Percentiles rank a stretch among this genome's conserved stretches.
Conservation (phyloP, 192 early-diverging fungal genomes). For the Lobosporangium transversale region DNA sequence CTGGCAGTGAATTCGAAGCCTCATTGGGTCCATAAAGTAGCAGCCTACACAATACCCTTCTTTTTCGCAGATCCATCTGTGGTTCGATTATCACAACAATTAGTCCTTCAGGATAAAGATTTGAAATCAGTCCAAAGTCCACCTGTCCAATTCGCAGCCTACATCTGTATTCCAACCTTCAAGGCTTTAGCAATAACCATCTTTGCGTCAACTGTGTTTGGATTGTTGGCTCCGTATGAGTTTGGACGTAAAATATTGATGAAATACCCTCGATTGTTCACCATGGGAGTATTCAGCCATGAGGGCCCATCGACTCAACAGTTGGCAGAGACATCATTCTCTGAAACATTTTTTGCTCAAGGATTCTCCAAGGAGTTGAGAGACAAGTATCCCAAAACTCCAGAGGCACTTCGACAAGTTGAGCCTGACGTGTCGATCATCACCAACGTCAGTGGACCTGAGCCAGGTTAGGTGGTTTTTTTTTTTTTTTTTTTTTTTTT, state of each 20-base stretch:
- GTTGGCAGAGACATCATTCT: conserved; percentile 64
- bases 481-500: not conserved
- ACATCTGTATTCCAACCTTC: conserved; percentile 61
- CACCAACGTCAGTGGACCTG: conserved; percentile 68
- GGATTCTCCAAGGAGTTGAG: conserved; percentile 58
- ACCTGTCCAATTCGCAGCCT: conserved; percentile 70
- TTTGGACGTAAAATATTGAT: conserved; percentile 67
- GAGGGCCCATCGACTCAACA: conserved; percentile 65
- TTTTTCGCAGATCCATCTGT: conserved; percentile 64
- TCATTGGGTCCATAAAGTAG: conserved; percentile 59
- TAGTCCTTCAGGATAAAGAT: conserved; percentile 58
- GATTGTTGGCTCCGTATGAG: conserved; percentile 55
- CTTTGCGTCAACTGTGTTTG: conserved; percentile 59
- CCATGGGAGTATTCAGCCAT: conserved; percentile 66
- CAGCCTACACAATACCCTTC: conserved; percentile 62
- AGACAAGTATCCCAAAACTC: conserved; percentile 15
- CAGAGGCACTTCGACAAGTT: conserved; percentile 17
- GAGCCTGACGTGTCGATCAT: conserved; percentile 61
- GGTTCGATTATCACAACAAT: conserved; percentile 63
- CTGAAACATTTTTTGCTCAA: conserved; percentile 60
- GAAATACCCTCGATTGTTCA: conserved; percentile 66
- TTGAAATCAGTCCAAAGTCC: conserved; percentile 28
- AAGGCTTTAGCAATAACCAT: conserved; percentile 51
- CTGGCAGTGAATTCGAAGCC: conserved; percentile 56
- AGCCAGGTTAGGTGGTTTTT: conserved; percentile 52